phyloP scores from a whole-genome alignment of 2,329 filamentous ascomycete genomes.

The Microascus cirrosus region DNA sequence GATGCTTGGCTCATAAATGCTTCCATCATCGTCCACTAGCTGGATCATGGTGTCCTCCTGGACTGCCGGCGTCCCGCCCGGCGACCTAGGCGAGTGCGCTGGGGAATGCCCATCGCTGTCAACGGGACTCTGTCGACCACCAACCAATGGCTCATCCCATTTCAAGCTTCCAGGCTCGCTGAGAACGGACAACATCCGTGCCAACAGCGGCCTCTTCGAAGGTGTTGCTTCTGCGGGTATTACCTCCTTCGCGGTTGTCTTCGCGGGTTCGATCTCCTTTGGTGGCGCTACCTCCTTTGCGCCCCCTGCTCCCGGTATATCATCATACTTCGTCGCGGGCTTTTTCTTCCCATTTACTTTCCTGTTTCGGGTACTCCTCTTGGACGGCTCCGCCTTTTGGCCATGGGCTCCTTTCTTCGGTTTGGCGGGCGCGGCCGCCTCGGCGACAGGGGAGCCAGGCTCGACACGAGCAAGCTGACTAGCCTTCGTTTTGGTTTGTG shows the following conservation, averaged over 20 bases:
- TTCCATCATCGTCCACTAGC: neutral
- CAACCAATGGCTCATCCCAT: conserved; percentile 2
- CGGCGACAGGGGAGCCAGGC: neutral
- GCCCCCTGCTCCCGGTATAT: neutral
- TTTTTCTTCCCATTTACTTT: neutral
- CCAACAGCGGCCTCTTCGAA: neutral
- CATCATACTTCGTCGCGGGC: neutral
- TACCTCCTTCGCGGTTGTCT: neutral
- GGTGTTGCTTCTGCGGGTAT: neutral
- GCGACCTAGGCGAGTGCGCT: neutral
- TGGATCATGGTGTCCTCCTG: neutral
- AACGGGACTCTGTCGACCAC: neutral
- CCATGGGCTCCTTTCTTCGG: neutral
- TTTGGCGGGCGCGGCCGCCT: neutral
- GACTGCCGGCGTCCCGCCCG: neutral
- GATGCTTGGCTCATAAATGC: neutral
- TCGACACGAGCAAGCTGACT: neutral
- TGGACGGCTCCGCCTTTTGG: neutral
- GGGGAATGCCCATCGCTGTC: neutral
- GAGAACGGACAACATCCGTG: conserved; percentile 1
- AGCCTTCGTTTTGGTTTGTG: neutral
- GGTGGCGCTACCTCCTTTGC: neutral
- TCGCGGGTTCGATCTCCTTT: neutral
- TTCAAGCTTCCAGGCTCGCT: conserved; percentile 1
- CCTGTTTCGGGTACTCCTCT: neutral